Evolutionary conservation across 1,139 yeast genomes (phyloP), one percentile per base, ranked within the genome.

Genomic region (Yamadazyma aaseri): DNA sequence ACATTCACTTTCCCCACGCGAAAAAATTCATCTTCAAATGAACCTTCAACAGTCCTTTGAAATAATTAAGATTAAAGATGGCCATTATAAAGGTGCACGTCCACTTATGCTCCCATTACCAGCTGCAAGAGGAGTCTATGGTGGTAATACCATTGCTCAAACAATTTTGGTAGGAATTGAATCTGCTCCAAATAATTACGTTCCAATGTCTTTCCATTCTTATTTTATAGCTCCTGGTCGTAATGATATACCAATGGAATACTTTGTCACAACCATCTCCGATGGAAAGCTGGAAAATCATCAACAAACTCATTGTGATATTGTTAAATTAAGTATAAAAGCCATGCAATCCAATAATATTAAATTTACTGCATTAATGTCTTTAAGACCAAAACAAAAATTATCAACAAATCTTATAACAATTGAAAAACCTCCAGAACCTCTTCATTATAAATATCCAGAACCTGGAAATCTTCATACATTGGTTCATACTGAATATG

Each of bases 141-240:
- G 95, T 1, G 95, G 95, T 3, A 79, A 83, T 26, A 68, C 81
- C 36, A 79, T 84, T 28, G 86, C 87, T 1, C 95, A 85, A 52
- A 65, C 90, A 1, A 58, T 84, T 6, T 57, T 76, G 41, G 90
- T 89, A 2, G 84, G 86, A 2, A 63, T 80, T 25, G 73, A 63
- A 36, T 53, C 63, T 13, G 58, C 69, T 1, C 51, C 54, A 18
- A 16, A 20, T 2, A 46, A 40, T 20, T 62, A 50, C 32, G 47
- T 61, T 2, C 73, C 73, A 0, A 56, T 58, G 25, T 53, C 68
- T 21, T 65, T 65, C 45, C 75, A 70, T 44, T 52, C 63, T n/a
- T 63, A 59, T 42, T 70, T 70, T 32, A 56, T 68, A 17, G 50
- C 55, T 16, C 63, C 74, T 0, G 92, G 89, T 0, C 65, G 69